phyloP scores from a whole-genome alignment of 306 rosid genomes.

The Ziziphus jujuba region DNA sequence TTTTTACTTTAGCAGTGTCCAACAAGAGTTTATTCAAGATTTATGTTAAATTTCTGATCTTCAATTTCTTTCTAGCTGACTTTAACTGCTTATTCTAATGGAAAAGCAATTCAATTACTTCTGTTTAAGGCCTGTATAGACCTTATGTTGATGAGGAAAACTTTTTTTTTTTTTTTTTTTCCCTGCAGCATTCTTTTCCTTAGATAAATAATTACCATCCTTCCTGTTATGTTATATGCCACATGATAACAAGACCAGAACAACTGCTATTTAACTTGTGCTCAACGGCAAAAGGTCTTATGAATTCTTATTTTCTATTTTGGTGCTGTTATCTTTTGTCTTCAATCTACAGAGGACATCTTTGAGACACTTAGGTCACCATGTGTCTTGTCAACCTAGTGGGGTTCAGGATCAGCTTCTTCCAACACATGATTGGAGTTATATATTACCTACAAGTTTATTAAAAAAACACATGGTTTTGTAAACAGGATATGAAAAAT shows the following conservation, averaged over 20 bases:
- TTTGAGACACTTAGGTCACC: neutral
- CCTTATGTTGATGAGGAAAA: neutral
- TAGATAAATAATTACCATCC: too few relatives aligned
- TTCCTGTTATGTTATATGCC: neutral
- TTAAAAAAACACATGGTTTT: neutral
- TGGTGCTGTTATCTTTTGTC: neutral
- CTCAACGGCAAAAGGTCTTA: too few relatives aligned
- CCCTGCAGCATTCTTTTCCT: neutral
- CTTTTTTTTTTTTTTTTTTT: neutral
- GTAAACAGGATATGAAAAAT: neutral
- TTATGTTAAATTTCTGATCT: neutral
- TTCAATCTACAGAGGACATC: neutral
- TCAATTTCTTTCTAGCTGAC: neutral
- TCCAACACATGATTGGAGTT: too few relatives aligned
- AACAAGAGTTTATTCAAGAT: neutral
- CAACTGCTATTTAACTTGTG: neutral
- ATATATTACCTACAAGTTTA: too few relatives aligned
- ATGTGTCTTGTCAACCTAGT: neutral
- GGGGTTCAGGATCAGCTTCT: constrained; percentile 4
- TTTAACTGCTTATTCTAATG: neutral
- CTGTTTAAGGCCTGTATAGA: neutral
- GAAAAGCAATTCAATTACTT: constrained; percentile 4
- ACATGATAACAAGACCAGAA: neutral
- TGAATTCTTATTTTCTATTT: neutral
- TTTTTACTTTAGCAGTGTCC: neutral